Base-by-base conservation (phyloP, 2,329 filamentous ascomycete species). In the Cladophialophora yegresii region DNA sequence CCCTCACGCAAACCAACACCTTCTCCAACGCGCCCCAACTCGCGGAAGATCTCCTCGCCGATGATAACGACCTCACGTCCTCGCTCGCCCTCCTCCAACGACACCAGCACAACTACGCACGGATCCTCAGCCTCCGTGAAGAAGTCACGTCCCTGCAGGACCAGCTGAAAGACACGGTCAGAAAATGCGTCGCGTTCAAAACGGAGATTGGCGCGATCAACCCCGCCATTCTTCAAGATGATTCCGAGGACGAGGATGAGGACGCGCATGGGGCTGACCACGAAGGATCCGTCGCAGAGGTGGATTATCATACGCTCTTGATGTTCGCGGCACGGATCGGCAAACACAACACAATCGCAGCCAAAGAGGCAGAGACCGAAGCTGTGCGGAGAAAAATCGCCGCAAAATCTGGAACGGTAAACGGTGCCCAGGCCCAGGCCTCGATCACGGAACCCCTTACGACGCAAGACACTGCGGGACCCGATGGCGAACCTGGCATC, bases 301-400 rank as follows among this genome's bases (percentile, higher is more conserved):
- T 81, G 8, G 78, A 81, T 47, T 81, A 81, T 65, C 73, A 73
- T 40, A 69, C 80, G 2, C 73, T 81, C 0, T 71, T 81, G 13
- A 75, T 79, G 32, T 81, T 81, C 58, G 79, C 79, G 3, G 75
- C 78, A 4, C 72, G 79, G 22, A 81, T 81, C 53, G 80, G 79
- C 72, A 79, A 78, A 69, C 80, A 80, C 64, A 80, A 81, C 60
- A 74, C 76, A 20, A 73, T 78, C 61, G 79, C 79, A 0, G 78
- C 78, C 30, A 74, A 76, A 10, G 79, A 80, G 69, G 78, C 77
- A 10, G 75, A 75, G 20, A 73, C 72, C 1, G 74, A 75, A 20
- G 66, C 65, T 10, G 66, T 65, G 12, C 49, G 69, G 51, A 45
- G 65, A 53, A 57, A 70, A 59, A 10, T 71, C 66, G 53, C 65